Evolutionary conservation across 306 rosid species (phyloP).

Genomic region (Castanea sativa): DNA sequence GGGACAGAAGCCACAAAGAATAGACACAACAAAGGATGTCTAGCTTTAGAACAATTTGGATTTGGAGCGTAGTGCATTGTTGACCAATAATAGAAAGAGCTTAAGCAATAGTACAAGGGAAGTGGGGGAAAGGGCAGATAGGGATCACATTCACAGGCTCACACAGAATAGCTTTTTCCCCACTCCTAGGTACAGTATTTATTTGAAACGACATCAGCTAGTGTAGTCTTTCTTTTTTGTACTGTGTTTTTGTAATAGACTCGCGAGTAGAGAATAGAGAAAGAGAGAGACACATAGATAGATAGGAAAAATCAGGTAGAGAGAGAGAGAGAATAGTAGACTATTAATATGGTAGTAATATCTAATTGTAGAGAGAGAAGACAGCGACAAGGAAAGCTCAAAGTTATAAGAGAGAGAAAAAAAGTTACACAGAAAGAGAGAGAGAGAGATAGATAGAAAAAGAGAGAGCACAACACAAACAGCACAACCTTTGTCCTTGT

Average conservation of each 20-base stretch:
- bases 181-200: background rate
- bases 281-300: background rate
- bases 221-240: too few species aligned
- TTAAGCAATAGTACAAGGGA: too few species aligned
- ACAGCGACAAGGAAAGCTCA: conserved; percentile 1
- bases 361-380: background rate
- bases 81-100: too few species aligned
- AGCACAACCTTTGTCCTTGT: conserved; percentile 37
- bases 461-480: conserved; percentile 9
- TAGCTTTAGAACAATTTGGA: too few species aligned
- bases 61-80: too few species aligned
- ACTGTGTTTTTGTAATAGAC: too few species aligned
- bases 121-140: too few species aligned
- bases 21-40: too few species aligned
- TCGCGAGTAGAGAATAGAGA: background rate
- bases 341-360: background rate
- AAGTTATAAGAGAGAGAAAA: background rate
- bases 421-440: background rate
- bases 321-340: background rate
- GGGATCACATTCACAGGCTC: too few species aligned
- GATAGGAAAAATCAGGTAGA: background rate
- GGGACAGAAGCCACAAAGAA: too few species aligned
- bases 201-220: background rate
- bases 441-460: background rate
- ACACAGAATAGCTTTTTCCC: too few species aligned